phyloP scores from a whole-genome alignment of 352 stramenopile genomes.

The Phytophthora lateralis region DNA sequence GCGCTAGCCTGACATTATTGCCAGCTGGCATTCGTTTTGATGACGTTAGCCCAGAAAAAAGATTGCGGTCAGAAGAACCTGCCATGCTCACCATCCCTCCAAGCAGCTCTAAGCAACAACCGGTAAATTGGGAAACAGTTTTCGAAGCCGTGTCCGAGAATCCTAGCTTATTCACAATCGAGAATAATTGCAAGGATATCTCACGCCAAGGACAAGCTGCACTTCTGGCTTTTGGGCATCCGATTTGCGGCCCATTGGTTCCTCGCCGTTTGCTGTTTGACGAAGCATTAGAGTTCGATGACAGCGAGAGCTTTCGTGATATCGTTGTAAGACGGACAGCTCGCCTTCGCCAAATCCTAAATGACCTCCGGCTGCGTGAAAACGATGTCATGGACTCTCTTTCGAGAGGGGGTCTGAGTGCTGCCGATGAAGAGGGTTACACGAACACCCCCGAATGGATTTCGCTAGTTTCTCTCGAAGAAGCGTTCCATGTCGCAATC shows the following conservation, averaged over 20 bases:
- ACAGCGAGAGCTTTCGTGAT: constrained; percentile 16
- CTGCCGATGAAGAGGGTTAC: constrained; percentile 23
- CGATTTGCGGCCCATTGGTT: constrained; percentile 15
- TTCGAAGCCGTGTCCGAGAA: constrained; percentile 34
- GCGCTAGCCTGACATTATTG: constrained; percentile 7
- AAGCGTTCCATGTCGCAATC: constrained; percentile 41
- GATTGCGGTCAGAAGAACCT: constrained; percentile 4
- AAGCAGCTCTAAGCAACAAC: constrained; percentile 10
- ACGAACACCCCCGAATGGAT: constrained; percentile 30
- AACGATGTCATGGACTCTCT: constrained; percentile 36
- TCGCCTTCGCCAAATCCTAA: constrained; percentile 36
- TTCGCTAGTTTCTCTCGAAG: constrained; percentile 35
- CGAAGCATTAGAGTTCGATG: constrained; percentile 18
- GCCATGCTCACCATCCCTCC: constrained; percentile 17
- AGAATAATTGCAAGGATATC: constrained; percentile 9
- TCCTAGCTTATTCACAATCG: neutral
- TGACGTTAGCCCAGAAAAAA: constrained; percentile 16
- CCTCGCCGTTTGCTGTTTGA: constrained; percentile 17
- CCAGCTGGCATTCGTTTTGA: constrained; percentile 25
- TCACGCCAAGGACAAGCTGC: constrained; percentile 14
- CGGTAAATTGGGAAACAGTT: constrained; percentile 32
- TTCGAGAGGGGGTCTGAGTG: constrained; percentile 12
- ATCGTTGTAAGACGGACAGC: constrained; percentile 12
- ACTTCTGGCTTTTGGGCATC: constrained; percentile 27
- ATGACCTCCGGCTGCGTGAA: constrained; percentile 42